phyloP scores from a whole-genome alignment of 108 stramenopile species.

The Bacterosira constricta region DNA sequence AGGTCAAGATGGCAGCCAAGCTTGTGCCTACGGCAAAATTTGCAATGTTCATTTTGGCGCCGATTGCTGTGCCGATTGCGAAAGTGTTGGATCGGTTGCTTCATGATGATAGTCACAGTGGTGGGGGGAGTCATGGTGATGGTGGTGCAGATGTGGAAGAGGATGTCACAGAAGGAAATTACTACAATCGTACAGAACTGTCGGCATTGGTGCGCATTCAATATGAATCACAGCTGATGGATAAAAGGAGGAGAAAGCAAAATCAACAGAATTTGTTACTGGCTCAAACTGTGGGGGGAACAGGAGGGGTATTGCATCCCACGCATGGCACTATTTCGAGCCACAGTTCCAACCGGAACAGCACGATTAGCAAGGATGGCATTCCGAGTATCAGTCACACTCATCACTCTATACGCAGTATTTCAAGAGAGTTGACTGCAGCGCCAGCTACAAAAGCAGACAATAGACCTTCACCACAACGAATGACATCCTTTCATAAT shows the following conservation, averaged over 20 bases:
- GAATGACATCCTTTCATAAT: slow-evolving; percentile 27
- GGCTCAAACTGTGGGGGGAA: not conserved
- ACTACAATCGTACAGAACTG: slow-evolving; percentile 41
- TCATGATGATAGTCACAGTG: slow-evolving; percentile 61
- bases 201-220: slow-evolving; percentile 44
- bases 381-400: not conserved
- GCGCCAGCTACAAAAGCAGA: too few relatives aligned
- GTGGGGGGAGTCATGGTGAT: slow-evolving; percentile 19
- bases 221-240: slow-evolving; percentile 39
- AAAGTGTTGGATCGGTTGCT: slow-evolving; percentile 76
- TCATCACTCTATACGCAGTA: slow-evolving; percentile 4
- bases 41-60: slow-evolving; percentile 78
- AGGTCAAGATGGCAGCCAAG: slow-evolving; percentile 76
- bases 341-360: not conserved
- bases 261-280: slow-evolving; percentile 11
- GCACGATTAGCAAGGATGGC: not conserved
- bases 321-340: not conserved
- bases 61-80: slow-evolving; percentile 91
- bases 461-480: not conserved
- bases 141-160: slow-evolving; percentile 26
- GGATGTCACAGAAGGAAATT: slow-evolving; percentile 39
- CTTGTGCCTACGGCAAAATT: slow-evolving; percentile 81
- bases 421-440: slow-evolving; percentile 17
- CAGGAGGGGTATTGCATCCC: not conserved
- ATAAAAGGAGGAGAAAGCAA: slow-evolving; percentile 12